Conservation (phyloP, 2,329 filamentous ascomycete genomes). For the Tolypocladium ophioglossoides region DNA sequence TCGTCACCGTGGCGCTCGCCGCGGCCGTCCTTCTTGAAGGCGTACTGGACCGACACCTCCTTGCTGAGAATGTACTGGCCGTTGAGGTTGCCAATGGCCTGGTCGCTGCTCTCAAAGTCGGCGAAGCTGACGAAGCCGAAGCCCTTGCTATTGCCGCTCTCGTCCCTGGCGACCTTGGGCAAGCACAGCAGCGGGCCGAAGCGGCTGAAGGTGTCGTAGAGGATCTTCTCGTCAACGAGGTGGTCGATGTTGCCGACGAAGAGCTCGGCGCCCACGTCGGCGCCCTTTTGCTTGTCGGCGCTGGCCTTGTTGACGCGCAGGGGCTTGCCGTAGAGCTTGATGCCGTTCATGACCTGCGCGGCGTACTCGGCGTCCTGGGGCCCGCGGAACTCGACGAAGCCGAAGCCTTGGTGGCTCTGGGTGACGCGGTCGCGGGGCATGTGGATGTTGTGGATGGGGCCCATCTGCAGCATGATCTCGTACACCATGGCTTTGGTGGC, state of each 20-base stretch:
- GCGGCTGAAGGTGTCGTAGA: constrained; percentile 88
- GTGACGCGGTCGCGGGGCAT: constrained; percentile 97
- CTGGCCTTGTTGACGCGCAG: constrained; percentile 89
- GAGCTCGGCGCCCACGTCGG: constrained; percentile 91
- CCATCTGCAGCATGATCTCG: constrained; percentile 97
- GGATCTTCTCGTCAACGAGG: constrained; percentile 88
- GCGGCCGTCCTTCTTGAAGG: constrained; percentile 98
- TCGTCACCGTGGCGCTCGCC: constrained; percentile 92
- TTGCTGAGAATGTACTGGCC: constrained; percentile 96
- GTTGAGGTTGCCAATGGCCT: constrained; percentile 85
- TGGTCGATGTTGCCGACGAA: constrained; percentile 93
- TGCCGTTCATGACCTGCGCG: constrained; percentile 90
- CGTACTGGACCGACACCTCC: constrained; percentile 92
- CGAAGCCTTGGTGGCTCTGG: constrained; percentile 93
- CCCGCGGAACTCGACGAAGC: constrained; percentile 96
- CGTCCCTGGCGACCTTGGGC: constrained; percentile 88
- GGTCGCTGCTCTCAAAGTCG: constrained; percentile 88
- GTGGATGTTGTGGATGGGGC: constrained; percentile 95
- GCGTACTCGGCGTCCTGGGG: constrained; percentile 96
- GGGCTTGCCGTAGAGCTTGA: constrained; percentile 85
- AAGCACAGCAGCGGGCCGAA: constrained; percentile 78
- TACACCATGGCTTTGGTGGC: constrained; percentile 83
- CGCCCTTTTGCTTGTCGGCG: constrained; percentile 87
- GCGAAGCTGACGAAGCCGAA: constrained; percentile 93
- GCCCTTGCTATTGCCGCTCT: constrained; percentile 79